Conservation (phyloP, 345 rosid species). For the Leavenworthia alabamica region DNA sequence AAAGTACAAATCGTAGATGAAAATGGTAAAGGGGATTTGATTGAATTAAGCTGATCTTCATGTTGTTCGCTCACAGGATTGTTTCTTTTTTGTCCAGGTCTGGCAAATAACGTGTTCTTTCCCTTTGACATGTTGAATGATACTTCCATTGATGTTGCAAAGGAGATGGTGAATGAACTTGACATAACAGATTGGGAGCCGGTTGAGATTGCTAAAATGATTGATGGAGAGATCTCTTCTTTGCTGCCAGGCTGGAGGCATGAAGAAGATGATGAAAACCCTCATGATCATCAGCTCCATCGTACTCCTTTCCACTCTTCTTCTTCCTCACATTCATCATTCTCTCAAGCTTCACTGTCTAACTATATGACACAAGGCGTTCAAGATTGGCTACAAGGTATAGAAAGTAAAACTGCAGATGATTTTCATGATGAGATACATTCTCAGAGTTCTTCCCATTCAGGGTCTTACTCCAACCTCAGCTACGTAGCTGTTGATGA, state of each 20-base stretch:
- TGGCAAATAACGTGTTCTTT: constrained; percentile 44
- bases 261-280: constrained; percentile 39
- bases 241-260: constrained; percentile 46
- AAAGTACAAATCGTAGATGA: constrained; percentile 52
- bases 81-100: constrained; percentile 37
- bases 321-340: constrained; percentile 51
- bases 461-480: constrained; percentile 53
- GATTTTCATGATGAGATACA: constrained; percentile 52
- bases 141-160: constrained; percentile 63
- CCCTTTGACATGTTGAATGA: constrained; percentile 60
- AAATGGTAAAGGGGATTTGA: constrained; percentile 35
- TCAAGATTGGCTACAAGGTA: constrained; percentile 52
- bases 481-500: constrained; percentile 47
- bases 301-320: constrained; percentile 37
- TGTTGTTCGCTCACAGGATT: background rate
- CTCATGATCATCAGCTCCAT: constrained; percentile 11
- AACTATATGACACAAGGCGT: constrained; percentile 32
- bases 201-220: constrained; percentile 60
- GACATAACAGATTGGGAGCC: constrained; percentile 70
- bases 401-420: constrained; percentile 45
- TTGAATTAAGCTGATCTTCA: constrained; percentile 1
- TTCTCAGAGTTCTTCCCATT: constrained; percentile 58
- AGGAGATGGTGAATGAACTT: constrained; percentile 76
- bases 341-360: constrained; percentile 50
- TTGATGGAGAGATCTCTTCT: constrained; percentile 54